Evolutionary conservation across 306 rosid genomes (phyloP), one percentile per base, ranked within the genome.

Genomic region (Lathyrus tuberosus): DNA sequence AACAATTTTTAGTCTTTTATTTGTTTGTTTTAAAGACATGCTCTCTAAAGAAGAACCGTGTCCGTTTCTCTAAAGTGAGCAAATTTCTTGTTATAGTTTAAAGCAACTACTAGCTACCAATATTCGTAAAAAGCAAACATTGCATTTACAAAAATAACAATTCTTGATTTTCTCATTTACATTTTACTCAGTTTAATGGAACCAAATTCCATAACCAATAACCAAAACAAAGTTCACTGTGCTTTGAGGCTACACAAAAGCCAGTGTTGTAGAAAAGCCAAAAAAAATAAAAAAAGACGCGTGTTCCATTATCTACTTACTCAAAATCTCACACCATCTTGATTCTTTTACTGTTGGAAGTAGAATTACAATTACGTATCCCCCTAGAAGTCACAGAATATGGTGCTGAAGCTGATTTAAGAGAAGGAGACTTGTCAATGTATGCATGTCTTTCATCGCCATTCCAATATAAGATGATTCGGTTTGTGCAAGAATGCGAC

Each of bases 401-500:
- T 43, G 90, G 78, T 22, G 98, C 91, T 3, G 96, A 83, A 48
- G 92, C 96, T 22, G 96, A 82, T 67, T 69, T 77, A 4, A 77
- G 81, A 70, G 81, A 86, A 40, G 97, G 97, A 16, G 94, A 88
- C 84, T 90, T 90, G 80, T 90, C 96, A 15, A 94, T 83, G 80
- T 74, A 84, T 16, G 92, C 97, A 63, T 74, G 77, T 26, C 95
- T 59, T 38, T 90, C 96, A 38, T 88, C 81, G 26, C 78, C 89
- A 28, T 88, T 86, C 96, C 96, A 90, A 76, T 83, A 89, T 46
- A 90, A 86, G 77, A 90, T 90, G 80, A 90, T 73, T 61, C 96
- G 79, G 65, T 94, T 90, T 13, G 97, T 94, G 85, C 96, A 87
- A 7, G 88, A 88, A 83, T 94, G 95, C 41, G 98, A 90, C 97